Evolutionary conservation across 495 filamentous ascomycete genomes (phyloP).

Genomic region (Xylaria sp.): DNA sequence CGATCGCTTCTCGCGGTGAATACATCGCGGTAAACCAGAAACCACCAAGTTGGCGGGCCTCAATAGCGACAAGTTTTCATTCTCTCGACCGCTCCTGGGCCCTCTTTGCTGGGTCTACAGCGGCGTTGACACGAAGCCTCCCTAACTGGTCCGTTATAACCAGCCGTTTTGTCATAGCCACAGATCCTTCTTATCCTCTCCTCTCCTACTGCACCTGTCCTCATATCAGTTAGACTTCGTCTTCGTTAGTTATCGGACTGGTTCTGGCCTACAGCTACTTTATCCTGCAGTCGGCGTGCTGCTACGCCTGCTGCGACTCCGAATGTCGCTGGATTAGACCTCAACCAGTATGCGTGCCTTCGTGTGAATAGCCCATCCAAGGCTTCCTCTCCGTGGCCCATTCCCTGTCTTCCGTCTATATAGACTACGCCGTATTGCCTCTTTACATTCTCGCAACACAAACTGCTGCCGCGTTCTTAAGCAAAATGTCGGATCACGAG

Average conservation of each 20-base stretch:
- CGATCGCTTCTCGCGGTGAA: conserved; percentile 35
- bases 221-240: conserved; percentile 4
- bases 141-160: conserved; percentile 72
- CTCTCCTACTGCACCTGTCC: conserved; percentile 16
- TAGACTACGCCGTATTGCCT: conserved; percentile 34
- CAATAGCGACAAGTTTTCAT: conserved; percentile 75
- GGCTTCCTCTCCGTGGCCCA: conserved; percentile 31
- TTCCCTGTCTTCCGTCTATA: background rate
- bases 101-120: conserved; percentile 89
- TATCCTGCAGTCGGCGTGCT: conserved; percentile 45
- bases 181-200: background rate
- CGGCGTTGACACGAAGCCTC: conserved; percentile 96
- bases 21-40: conserved; percentile 37
- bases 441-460: conserved; percentile 27
- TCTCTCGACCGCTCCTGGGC: conserved; percentile 90
- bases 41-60: conserved; percentile 97
- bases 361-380: conserved; percentile 40
- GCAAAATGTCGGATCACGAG: conserved; percentile 65
- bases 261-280: conserved; percentile 24
- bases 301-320: conserved; percentile 43
- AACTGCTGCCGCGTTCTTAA: conserved; percentile 22
- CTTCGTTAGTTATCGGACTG: conserved; percentile 2
- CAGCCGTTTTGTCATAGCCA: conserved; percentile 42
- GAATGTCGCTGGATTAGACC: conserved; percentile 42
- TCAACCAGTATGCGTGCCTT: conserved; percentile 42